phyloP scores from a whole-genome alignment of 441 rosid species.

The Adansonia madagascariensis region DNA sequence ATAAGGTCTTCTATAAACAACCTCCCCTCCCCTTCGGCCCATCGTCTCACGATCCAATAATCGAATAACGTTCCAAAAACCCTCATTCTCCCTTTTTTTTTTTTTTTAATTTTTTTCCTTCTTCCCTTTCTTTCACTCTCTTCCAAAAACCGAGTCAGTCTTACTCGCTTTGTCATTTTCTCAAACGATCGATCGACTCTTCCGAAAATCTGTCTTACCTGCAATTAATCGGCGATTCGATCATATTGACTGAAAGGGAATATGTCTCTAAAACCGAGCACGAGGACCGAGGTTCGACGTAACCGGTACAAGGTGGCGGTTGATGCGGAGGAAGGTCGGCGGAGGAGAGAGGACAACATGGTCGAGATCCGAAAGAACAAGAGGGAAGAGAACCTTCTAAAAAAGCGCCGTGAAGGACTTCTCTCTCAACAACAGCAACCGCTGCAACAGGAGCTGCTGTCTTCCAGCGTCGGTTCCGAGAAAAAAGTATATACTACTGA shows the following conservation, averaged over 20 bases:
- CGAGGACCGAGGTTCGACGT: slow-evolving; percentile 59
- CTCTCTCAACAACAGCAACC: slow-evolving; percentile 29
- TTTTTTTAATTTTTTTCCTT: background rate
- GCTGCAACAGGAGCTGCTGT: slow-evolving; percentile 23
- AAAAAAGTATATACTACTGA: slow-evolving; percentile 43
- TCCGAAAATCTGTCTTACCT: background rate
- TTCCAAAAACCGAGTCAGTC: slow-evolving; percentile 28
- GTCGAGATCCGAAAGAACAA: slow-evolving; percentile 70
- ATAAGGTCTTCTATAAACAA: slow-evolving; percentile 8
- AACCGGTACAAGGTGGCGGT: slow-evolving; percentile 59
- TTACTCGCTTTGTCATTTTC: slow-evolving; percentile 35
- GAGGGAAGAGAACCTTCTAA: slow-evolving; percentile 62
- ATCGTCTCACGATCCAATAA: slow-evolving; percentile 10
- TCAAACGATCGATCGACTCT: slow-evolving; percentile 25
- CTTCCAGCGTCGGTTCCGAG: slow-evolving; percentile 44
- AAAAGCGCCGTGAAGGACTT: slow-evolving; percentile 64
- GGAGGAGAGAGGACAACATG: slow-evolving; percentile 69
- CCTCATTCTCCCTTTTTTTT: background rate
- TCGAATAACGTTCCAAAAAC: slow-evolving; percentile 33
- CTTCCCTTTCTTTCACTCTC: background rate
- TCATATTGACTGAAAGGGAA: slow-evolving; percentile 24
- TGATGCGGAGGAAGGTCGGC: slow-evolving; percentile 65
- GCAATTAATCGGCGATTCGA: slow-evolving; percentile 20
- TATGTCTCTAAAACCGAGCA: slow-evolving; percentile 65
- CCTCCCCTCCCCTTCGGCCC: background rate